A percentile compares a stretch with the other conserved stretches of the same genome.
These are phyloP conservation scores for Petunia hybrid DNA, from an alignment of 305 asterid species.

Conservation along the genomic window DNA sequence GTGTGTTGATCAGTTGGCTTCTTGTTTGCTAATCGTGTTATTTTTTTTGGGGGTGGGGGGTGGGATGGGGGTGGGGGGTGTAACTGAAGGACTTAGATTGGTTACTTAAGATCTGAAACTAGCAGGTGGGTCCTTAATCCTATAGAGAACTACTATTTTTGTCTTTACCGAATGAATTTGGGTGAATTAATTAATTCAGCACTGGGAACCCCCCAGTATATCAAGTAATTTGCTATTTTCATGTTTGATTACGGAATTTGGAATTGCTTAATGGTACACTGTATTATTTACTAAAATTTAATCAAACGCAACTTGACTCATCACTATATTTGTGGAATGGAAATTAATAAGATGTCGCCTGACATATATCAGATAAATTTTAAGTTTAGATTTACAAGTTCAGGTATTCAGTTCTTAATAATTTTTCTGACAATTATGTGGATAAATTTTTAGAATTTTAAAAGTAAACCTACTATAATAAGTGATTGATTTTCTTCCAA, in stretches of 20 bases:
- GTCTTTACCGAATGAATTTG: background rate
- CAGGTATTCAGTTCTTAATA: background rate
- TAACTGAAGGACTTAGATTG: background rate
- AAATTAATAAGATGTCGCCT: background rate
- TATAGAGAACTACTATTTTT: background rate
- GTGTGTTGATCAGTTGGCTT: slow-evolving; percentile 2
- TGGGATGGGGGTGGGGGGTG: background rate
- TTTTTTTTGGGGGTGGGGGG: background rate
- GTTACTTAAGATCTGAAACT: background rate
- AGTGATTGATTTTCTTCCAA: background rate
- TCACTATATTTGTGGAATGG: background rate
- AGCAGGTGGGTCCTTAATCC: slow-evolving; percentile 17
- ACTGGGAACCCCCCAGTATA: background rate
- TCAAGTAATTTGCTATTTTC: background rate
- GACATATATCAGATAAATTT: slow-evolving; percentile 3
- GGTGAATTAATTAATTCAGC: background rate
- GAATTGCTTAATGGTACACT: background rate
- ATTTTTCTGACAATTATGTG: background rate
- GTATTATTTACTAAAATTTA: background rate
- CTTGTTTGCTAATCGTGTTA: background rate
- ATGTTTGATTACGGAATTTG: background rate
- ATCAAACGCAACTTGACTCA: background rate
- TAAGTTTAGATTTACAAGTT: background rate
- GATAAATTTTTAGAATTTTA: background rate
- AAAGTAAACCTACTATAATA: background rate